A percentile compares a stretch with the other conserved stretches of the same genome.
Evolutionary conservation across 768 basidiomycete species (phyloP).

Genomic region (Suillus bovinus): DNA sequence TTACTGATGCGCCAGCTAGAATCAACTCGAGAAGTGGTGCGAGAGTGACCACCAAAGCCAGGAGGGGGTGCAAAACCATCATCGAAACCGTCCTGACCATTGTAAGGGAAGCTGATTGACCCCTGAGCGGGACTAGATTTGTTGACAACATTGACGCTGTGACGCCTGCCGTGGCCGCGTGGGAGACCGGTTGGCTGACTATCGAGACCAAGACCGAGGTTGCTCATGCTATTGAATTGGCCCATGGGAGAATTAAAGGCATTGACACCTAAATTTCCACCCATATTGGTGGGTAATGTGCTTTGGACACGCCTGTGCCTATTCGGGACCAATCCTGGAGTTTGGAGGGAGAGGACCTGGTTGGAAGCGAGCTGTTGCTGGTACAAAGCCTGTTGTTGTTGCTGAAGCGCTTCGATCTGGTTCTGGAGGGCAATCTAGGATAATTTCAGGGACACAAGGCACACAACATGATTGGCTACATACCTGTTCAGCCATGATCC

Average conservation of each 20-base stretch:
- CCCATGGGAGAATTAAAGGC: conserved; percentile 48
- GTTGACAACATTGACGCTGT: conserved; percentile 91
- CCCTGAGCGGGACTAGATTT: conserved; percentile 54
- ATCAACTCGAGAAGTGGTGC: conserved; percentile 74
- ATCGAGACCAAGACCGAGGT: conserved; percentile 59
- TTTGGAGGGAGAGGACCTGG: conserved; percentile 78
- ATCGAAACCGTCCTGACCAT: conserved; percentile 68
- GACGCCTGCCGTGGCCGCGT: conserved; percentile 84
- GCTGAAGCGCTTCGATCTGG: conserved; percentile 88
- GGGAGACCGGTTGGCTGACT: conserved; percentile 66
- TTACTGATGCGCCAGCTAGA: conserved; percentile 88
- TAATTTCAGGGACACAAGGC: conserved; percentile 13
- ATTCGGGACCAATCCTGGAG: conserved; percentile 67
- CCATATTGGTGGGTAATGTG: conserved; percentile 63
- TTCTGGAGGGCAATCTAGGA: conserved; percentile 81
- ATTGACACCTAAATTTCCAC: conserved; percentile 44
- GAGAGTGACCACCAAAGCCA: conserved; percentile 66
- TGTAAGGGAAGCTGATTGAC: conserved; percentile 52
- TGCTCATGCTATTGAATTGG: conserved; percentile 59
- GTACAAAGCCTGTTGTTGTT: conserved; percentile 88
- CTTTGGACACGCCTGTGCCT: conserved; percentile 89
- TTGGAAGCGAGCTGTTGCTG: conserved; percentile 90
- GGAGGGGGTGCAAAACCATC: conserved; percentile 73
- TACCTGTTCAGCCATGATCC: conserved; percentile 96
- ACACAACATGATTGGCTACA: conserved; percentile 15